These are phyloP conservation scores for Lactuca sativa DNA, from an alignment of 129 eudicot genomes.

Conservation along the genomic window DNA sequence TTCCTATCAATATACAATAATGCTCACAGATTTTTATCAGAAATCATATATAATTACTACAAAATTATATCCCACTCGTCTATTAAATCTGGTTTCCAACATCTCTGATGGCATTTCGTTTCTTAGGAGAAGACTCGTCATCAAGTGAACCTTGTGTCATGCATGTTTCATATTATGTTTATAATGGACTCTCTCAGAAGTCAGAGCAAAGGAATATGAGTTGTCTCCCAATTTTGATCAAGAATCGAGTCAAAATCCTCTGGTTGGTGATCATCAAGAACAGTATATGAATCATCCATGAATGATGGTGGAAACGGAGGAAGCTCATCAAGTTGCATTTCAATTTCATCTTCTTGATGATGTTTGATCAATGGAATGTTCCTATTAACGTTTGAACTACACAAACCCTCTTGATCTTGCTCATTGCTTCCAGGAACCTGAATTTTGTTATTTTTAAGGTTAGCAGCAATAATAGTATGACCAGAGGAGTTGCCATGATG, in stretches of 20 bases:
- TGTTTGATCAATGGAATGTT: not conserved
- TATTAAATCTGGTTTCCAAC: slow-evolving; percentile 1
- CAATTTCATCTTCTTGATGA: not conserved
- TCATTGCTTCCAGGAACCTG: slow-evolving; percentile 9
- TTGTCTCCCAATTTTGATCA: slow-evolving; percentile 19
- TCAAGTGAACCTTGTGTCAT: slow-evolving; percentile 44
- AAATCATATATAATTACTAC: not conserved
- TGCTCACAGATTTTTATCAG: not conserved
- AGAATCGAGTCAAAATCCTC: slow-evolving; percentile 11
- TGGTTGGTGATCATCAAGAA: not conserved
- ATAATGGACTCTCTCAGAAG: not conserved
- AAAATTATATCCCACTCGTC: not conserved
- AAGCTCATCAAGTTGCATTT: slow-evolving; percentile 13
- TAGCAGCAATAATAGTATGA: not conserved
- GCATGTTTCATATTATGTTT: slow-evolving; percentile 16
- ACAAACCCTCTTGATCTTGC: not conserved
- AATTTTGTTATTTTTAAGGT: not conserved
- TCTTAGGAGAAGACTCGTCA: slow-evolving; percentile 44
- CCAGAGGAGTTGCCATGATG: slow-evolving; percentile 11
- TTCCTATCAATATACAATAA: not conserved
- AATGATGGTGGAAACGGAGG: slow-evolving; percentile 35
- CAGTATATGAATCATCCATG: slow-evolving; percentile 11
- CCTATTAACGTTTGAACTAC: not conserved
- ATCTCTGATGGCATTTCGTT: not conserved
- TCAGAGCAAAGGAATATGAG: not conserved